Evolutionary conservation across 1,284 basidiomycete genomes (phyloP).

Genomic region (Ceratobasidium sp.): DNA sequence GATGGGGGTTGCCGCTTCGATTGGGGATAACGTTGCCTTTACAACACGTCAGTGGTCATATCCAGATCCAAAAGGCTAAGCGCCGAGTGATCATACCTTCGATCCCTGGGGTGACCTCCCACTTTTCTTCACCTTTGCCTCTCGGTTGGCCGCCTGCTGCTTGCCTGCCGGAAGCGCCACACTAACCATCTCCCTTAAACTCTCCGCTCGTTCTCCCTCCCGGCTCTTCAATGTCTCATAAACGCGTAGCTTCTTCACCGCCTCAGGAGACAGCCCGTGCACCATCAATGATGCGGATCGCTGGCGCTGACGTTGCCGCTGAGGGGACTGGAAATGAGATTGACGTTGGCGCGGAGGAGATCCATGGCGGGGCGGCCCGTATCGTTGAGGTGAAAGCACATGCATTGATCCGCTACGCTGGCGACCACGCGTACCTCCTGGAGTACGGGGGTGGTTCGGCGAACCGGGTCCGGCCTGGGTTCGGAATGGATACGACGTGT

Average conservation of each 20-base stretch:
- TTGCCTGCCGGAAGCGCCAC: neutral
- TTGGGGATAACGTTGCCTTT: neutral
- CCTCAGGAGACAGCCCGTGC: slow-evolving; percentile 28
- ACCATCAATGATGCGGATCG: slow-evolving; percentile 24
- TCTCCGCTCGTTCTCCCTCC: neutral
- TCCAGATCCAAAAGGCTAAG: neutral
- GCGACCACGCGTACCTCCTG: slow-evolving; percentile 7
- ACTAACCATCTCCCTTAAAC: slow-evolving; percentile 21
- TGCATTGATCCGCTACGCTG: slow-evolving; percentile 34
- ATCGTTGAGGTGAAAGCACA: slow-evolving; percentile 16
- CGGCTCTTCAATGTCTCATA: slow-evolving; percentile 30
- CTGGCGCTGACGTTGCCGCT: slow-evolving; percentile 13
- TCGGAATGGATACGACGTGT: neutral
- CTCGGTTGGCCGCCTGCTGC: neutral
- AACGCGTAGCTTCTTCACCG: slow-evolving; percentile 33
- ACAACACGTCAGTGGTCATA: neutral
- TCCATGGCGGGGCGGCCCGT: neutral
- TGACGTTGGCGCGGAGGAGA: slow-evolving; percentile 18
- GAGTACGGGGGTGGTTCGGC: neutral
- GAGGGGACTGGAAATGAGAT: slow-evolving; percentile 16
- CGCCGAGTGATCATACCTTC: slow-evolving; percentile 8
- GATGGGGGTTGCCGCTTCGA: slow-evolving; percentile 1
- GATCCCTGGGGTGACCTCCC: neutral
- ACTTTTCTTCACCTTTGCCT: slow-evolving; percentile 3
- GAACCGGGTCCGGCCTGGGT: slow-evolving; percentile 1